Base-by-base conservation (phyloP, 371 early-diverging fungal species). In the Syncephalis fuscata region DNA sequence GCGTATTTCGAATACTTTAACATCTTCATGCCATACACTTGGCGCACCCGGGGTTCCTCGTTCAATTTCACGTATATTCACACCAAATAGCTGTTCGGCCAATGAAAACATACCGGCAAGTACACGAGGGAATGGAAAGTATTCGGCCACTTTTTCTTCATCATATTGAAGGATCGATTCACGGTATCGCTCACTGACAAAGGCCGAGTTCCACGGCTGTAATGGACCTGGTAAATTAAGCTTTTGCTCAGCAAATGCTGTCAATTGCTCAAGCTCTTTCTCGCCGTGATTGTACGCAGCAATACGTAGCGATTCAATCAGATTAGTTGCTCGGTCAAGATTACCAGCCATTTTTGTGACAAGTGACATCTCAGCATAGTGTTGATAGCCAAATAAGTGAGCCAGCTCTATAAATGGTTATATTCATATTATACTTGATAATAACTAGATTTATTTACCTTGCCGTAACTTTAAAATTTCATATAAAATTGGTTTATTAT, bases 301-400 rank as follows among this genome's bases (percentile, higher is more conserved):
- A 2, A 57, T 40, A 27, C 68, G 71, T 15, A 78, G 50, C 14
- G 56, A 54, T 26, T 74, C 65, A 20, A 78, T 50, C 2, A 78
- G 48, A 0, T 59, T 44, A 21, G 65, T 64, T 0, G 71, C 79
- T 0, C 73, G 58, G 1, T 61, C 57, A 1, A 72, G 50, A 10
- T 47, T 64, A 22, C 67, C 63, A 7, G 79, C 79, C 79, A 78
- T 78, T 51, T 78, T 78, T 39, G 66, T 72, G 24, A 71, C 66
- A 3, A 76, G 61, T 0, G 79, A 76, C 38, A 78, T 44, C 15
- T 73, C 74, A 20, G 76, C 76, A 50, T 67, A 68, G 7, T 65
- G 66, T 21, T 61, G 41, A 27, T 69, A 78, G 1, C 73, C 76
- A 15, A 78, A 59, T 32, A 76, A 49, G 0, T 48, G 47, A 1